Conservation (phyloP, 2,329 filamentous ascomycete genomes). For the Botryotinia narcissicola region DNA sequence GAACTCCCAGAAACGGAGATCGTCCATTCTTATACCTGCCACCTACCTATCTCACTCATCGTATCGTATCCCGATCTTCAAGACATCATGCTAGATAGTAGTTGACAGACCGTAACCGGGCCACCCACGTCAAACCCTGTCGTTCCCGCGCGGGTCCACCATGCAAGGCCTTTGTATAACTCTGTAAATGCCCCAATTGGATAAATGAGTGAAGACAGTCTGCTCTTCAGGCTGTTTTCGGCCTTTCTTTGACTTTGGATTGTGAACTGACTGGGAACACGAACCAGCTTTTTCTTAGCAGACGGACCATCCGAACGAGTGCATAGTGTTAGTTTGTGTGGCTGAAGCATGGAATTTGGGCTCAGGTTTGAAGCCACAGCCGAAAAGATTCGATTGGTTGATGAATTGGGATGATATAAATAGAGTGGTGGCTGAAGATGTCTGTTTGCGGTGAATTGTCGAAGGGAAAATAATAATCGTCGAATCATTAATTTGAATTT, state of each 20-base stretch:
- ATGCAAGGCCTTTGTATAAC: not conserved
- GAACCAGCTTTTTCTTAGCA: not conserved
- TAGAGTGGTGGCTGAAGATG: not conserved
- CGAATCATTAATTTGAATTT: not conserved
- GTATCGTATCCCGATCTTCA: not conserved
- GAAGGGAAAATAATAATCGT: not conserved
- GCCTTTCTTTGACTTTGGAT: not conserved
- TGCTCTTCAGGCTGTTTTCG: not conserved
- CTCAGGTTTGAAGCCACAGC: not conserved
- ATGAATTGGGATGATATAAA: not conserved
- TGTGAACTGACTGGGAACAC: not conserved
- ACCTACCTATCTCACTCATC: not conserved
- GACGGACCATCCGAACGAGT: not conserved
- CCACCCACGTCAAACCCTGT: not conserved
- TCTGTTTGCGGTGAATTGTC: not conserved
- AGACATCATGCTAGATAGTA: not conserved
- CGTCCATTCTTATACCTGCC: slow-evolving; percentile 9
- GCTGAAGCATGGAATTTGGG: not conserved
- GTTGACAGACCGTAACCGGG: not conserved
- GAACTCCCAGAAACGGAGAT: not conserved
- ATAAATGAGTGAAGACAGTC: not conserved
- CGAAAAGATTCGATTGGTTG: not conserved
- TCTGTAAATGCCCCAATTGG: not conserved
- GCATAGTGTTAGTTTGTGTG: not conserved
- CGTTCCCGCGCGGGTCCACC: not conserved